These are phyloP conservation scores for Shiraia sp. DNA, from an alignment of 2,329 filamentous ascomycete species.

Conservation along the genomic window DNA sequence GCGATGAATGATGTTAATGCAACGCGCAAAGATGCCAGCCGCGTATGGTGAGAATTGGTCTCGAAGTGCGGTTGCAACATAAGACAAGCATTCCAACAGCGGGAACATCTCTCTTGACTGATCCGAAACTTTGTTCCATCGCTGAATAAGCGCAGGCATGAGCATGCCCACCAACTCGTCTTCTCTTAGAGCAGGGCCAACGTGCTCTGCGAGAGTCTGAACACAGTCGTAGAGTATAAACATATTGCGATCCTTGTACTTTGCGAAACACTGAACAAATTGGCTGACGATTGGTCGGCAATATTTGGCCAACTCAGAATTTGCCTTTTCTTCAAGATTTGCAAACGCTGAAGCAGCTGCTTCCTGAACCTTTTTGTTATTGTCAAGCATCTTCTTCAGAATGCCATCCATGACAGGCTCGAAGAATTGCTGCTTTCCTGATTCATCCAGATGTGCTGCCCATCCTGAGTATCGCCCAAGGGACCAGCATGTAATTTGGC, in stretches of 20 bases:
- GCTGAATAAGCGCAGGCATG: conserved; percentile 88
- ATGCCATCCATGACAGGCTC: conserved; percentile 98
- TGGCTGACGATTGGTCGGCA: conserved; percentile 88
- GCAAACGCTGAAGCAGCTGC: conserved; percentile 95
- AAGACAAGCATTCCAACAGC: conserved; percentile 92
- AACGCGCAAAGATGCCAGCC: conserved; percentile 81
- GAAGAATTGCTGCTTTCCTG: conserved; percentile 77
- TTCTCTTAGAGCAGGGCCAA: conserved; percentile 78
- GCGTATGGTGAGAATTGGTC: conserved; percentile 84
- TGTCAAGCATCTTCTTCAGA: conserved; percentile 89
- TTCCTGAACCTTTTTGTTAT: conserved; percentile 97
- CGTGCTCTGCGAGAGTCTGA: conserved; percentile 91
- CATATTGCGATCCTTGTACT: conserved; percentile 99
- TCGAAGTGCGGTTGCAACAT: conserved; percentile 85
- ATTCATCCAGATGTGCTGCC: conserved; percentile 75
- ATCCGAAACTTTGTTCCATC: conserved; percentile 86
- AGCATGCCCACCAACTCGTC: conserved; percentile 80
- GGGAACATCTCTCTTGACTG: conserved; percentile 93
- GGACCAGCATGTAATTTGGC: conserved; percentile 98
- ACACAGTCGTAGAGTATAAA: conserved; percentile 99
- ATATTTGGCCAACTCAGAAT: conserved; percentile 78
- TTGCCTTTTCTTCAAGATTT: conserved; percentile 91
- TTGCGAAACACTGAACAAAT: conserved; percentile 87
- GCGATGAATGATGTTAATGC: conserved; percentile 86
- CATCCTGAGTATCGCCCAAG: conserved; percentile 90